Conservation (phyloP, 352 stramenopile species). For the Phytopythium oedochilum region DNA sequence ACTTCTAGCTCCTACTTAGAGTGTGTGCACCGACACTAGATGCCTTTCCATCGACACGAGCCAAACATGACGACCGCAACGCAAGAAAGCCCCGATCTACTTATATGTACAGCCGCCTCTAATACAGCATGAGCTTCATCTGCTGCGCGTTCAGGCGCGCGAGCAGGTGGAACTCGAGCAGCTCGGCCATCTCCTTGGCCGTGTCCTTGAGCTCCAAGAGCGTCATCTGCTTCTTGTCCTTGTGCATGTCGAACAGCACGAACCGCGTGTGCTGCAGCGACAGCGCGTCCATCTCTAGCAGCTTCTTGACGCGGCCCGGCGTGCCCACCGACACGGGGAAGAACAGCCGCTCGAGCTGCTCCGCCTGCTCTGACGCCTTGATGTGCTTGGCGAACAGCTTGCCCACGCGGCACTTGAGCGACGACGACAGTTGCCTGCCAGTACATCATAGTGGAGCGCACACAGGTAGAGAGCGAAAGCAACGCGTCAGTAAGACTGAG, state of each 20-base stretch:
- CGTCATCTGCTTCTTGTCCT: constrained; percentile 85
- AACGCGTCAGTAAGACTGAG: not conserved
- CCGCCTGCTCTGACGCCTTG: constrained; percentile 86
- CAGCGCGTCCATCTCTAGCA: constrained; percentile 59
- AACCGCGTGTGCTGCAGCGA: constrained; percentile 77
- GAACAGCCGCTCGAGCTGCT: constrained; percentile 68
- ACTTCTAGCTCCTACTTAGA: constrained; percentile 35
- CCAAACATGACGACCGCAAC: not conserved
- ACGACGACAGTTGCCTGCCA: constrained; percentile 49
- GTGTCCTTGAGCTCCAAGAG: constrained; percentile 85
- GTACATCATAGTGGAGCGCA: constrained; percentile 10
- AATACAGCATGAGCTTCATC: constrained; percentile 79
- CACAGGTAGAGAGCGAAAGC: not conserved
- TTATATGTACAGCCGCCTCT: no score
- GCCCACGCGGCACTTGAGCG: constrained; percentile 89
- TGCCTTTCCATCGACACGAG: not conserved
- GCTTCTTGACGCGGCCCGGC: constrained; percentile 60
- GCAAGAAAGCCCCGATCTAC: not conserved
- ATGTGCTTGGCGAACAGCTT: constrained; percentile 97
- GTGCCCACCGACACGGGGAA: constrained; percentile 80
- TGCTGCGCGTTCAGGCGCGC: constrained; percentile 47
- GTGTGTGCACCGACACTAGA: constrained; percentile 7
- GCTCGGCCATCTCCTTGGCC: constrained; percentile 69
- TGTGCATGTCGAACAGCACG: constrained; percentile 83
- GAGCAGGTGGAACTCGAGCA: constrained; percentile 75